Evolutionary conservation across 1,284 basidiomycete genomes (phyloP), one percentile per base, ranked within the genome.

Genomic region (Golubevia pallescens): DNA sequence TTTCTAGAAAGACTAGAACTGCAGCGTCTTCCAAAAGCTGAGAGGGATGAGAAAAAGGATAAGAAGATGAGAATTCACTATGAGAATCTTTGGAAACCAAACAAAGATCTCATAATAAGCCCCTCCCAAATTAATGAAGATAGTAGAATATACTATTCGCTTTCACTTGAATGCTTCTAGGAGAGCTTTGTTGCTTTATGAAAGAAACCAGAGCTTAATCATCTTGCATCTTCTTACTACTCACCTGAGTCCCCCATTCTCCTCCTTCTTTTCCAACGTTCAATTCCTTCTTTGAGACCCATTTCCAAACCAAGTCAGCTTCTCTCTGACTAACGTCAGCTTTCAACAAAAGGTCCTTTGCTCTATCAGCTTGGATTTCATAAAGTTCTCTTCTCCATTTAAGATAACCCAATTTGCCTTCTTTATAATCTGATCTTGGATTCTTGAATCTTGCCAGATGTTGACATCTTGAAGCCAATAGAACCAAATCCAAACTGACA

Each of bases 381-480:
- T 81, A 81, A 57, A 81, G 63, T 8, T 73, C 67, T 6, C 77
- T 56, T 0, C 79, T 57, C 79, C 79, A 81, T 23, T 75, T 74
- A 55, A 81, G 67, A 55, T 80, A 81, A n/a, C 77, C 77, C 14
- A 78, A 75, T 62, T 80, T 80, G 56, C 79, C 79, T 0, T 78
- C 77, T 3, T 77, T 77, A 51, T 73, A 80, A 16, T 70, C 58
- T 6, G 70, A 61, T 23, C 79, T 72, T 0, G 79, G 79, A 10
- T 69, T 72, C 24, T 68, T 60, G 61, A 78, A 81, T 19, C 79
- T 70, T 53, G 76, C 79, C 28, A 81, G 69, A 59, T 81, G 79
- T 58, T 81, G 79, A 53, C 78, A 81, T 7, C 79, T 60, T 10
- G 79, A 71, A 1, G 75, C 79, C 16, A 81, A 62, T 10, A 63